These are phyloP conservation scores for Picochlorum costavermella DNA, from an alignment of 139 green algal species.

Conservation along the genomic window DNA sequence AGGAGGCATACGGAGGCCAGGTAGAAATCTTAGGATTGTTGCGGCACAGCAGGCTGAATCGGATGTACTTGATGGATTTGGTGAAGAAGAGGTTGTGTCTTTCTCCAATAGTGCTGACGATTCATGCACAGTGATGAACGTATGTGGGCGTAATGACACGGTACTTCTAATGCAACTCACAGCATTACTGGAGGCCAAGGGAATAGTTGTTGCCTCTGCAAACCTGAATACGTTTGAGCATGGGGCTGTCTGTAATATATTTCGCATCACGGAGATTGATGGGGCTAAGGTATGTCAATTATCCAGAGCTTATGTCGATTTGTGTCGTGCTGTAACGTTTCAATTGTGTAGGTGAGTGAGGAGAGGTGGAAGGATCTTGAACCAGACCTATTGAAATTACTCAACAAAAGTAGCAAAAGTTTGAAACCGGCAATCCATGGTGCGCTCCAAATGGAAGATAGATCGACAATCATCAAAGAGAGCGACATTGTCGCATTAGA, in stretches of 20 bases:
- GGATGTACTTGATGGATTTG: too few species aligned
- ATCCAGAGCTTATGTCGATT: too few species aligned
- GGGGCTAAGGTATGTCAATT: too few species aligned
- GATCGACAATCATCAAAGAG: constrained; percentile 29
- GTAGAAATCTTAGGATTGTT: too few species aligned
- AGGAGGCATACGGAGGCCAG: too few species aligned
- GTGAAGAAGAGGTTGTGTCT: too few species aligned
- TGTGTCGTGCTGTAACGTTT: too few species aligned
- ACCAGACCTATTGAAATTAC: constrained; percentile 40
- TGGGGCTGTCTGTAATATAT: neutral
- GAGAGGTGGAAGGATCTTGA: constrained; percentile 34
- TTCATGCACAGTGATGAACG: constrained; percentile 5
- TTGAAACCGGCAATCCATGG: constrained; percentile 76
- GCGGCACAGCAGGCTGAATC: too few species aligned
- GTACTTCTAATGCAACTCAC: constrained; percentile 14
- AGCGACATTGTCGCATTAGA: constrained; percentile 63
- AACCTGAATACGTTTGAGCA: constrained; percentile 43
- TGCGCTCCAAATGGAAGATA: constrained; percentile 50
- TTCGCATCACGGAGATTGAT: neutral
- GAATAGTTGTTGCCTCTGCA: constrained; percentile 59
- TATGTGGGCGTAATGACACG: neutral
- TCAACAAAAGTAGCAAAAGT: constrained; percentile 38
- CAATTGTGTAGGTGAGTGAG: constrained; percentile 14
- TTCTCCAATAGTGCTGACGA: neutral
- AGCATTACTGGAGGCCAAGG: constrained; percentile 12